These are phyloP conservation scores for Penicillium fimorum DNA, from an alignment of 495 filamentous ascomycete genomes.

Conservation along the genomic window DNA sequence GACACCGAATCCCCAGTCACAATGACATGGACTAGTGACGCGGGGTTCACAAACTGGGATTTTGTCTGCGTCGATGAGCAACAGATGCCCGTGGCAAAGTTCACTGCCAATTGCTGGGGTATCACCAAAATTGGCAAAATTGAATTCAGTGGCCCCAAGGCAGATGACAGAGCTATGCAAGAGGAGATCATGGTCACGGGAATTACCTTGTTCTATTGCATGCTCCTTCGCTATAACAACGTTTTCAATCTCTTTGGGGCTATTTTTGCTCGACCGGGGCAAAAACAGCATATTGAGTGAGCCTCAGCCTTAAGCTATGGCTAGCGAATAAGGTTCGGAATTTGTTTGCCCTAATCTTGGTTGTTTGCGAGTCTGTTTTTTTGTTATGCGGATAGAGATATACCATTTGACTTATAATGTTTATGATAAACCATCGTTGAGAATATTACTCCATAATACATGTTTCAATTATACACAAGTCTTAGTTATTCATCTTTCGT, in stretches of 20 bases:
- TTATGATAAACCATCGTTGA: neutral
- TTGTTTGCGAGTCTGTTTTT: neutral
- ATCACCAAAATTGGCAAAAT: slow-evolving; percentile 30
- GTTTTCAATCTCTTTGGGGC: slow-evolving; percentile 29
- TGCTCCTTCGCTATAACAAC: slow-evolving; percentile 26
- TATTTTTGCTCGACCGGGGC: slow-evolving; percentile 19
- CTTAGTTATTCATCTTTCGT: neutral
- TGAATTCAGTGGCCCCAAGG: slow-evolving; percentile 30
- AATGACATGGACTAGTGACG: slow-evolving; percentile 33
- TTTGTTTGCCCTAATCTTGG: neutral
- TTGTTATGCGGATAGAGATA: neutral
- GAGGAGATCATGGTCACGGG: slow-evolving; percentile 39
- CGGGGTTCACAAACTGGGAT: slow-evolving; percentile 34
- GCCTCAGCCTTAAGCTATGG: neutral
- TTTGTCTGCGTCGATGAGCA: slow-evolving; percentile 36
- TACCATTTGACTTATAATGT: slow-evolving; percentile 1
- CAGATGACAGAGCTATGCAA: slow-evolving; percentile 14
- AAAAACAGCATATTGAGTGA: slow-evolving; percentile 11
- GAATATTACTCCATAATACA: neutral
- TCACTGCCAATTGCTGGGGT: slow-evolving; percentile 27
- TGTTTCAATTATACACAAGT: neutral
- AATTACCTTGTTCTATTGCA: slow-evolving; percentile 29
- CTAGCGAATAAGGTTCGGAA: neutral
- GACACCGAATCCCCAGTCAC: slow-evolving; percentile 20
- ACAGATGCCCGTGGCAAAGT: slow-evolving; percentile 30